Evolutionary conservation across 306 rosid genomes (phyloP), one percentile per base, ranked within the genome.

Genomic region (Cercis canadensis): DNA sequence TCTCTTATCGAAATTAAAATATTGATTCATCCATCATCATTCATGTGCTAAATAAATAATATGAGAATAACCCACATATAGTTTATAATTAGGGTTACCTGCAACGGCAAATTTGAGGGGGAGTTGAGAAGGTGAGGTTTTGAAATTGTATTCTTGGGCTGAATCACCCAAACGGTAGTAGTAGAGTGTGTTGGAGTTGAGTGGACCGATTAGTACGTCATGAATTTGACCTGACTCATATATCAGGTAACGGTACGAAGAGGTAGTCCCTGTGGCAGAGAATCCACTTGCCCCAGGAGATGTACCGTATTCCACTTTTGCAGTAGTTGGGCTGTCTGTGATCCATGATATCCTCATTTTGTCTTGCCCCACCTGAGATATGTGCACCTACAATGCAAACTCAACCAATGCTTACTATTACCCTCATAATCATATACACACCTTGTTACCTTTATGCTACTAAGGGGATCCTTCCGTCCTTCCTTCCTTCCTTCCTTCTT

Each of bases 321-420:
- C 71, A 0, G 78, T 16, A 6, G 74, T 73, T 43, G 85, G 54
- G 37, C 50, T 61, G 5, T 75, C 17, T 1, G 99, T 87, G 6
- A 87, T 79, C 99, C 99, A 94, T 2, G 92, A 55, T 64, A 94
- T 80, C 56, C 91, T 87, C 90, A 89, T 86, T 70, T 72, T 82
- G 73, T 87, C 88, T 57, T 51, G 79, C 14, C 96, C 97, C 43
- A 37, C 43, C 10, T 37, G 43, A 37, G 43, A 37, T 37, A 37
- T 37, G 10, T 89, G 99, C 69, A 94, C 97, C 99, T 94, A 75
- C 18, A 77, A 56, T 0, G 6, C 36, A 60, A 75, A 53, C 7
- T 11, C 11, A 31, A 58, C 12, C 17, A 8, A 31, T 32, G 1
- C 58, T 19, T 15, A 55, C 5, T 18, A 24, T n/a, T n/a, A n/a